phyloP scores from a whole-genome alignment of 495 filamentous ascomycete genomes.

The Penicillium manginii region DNA sequence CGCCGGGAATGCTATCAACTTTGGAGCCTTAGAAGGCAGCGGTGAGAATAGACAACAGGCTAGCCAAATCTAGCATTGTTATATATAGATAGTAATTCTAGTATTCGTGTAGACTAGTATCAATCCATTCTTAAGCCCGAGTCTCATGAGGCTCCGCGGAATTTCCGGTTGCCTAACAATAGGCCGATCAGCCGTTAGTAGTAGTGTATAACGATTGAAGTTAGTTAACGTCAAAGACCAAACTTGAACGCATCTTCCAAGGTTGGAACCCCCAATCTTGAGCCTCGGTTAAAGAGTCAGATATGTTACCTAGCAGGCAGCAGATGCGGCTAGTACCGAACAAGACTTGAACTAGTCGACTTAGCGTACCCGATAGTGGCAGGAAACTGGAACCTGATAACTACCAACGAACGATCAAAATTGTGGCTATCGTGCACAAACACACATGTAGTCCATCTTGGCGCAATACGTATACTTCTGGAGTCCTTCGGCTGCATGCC shows the following conservation, averaged over 20 bases:
- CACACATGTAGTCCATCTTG: neutral
- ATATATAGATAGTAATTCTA: no score
- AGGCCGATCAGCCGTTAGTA: neutral
- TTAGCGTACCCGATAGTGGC: neutral
- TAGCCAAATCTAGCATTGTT: neutral
- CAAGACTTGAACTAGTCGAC: neutral
- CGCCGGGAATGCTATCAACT: neutral
- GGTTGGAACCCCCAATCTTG: slow-evolving; percentile 2
- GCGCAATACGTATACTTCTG: neutral
- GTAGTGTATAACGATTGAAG: neutral
- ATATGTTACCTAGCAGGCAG: slow-evolving; percentile 1
- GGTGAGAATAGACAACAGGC: neutral
- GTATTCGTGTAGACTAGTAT: no score
- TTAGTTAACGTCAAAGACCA: no score
- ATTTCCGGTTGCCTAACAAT: neutral
- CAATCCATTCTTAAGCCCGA: no score
- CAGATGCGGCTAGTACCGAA: neutral
- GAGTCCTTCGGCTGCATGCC: neutral
- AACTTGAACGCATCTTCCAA: no score
- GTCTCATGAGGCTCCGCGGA: neutral
- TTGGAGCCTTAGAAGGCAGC: neutral
- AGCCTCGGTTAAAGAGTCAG: neutral
- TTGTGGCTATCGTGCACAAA: neutral
- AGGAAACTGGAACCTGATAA: neutral
- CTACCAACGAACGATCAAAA: neutral